Evolutionary conservation across 2,329 filamentous ascomycete species (phyloP).

Genomic region (Boeremia exigua): DNA sequence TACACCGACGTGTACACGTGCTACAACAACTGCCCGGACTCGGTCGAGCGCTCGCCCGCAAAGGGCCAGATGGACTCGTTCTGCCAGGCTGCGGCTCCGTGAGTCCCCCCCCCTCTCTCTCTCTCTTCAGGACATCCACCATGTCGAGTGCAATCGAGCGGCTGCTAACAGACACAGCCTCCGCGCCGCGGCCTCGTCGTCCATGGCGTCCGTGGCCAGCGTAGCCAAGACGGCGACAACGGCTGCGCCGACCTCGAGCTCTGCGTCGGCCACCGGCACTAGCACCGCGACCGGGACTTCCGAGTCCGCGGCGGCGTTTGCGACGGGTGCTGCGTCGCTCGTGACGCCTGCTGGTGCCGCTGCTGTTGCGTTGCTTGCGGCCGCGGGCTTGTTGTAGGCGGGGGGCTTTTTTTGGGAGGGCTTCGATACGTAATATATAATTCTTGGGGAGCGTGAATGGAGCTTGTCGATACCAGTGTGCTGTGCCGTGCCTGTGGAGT

Average conservation of each 20-base stretch:
- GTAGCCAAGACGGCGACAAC: constrained; percentile 28
- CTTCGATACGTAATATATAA: constrained; percentile 10
- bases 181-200: constrained; percentile 27
- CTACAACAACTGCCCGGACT: constrained; percentile 68
- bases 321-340: constrained; percentile 24
- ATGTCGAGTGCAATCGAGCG: too few species aligned
- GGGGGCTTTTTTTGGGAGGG: background rate
- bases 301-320: constrained; percentile 21
- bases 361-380: constrained; percentile 31
- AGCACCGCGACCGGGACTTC: constrained; percentile 8
- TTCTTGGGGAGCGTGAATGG: background rate
- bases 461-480: too few species aligned
- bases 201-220: constrained; percentile 23
- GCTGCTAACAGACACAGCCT: constrained; percentile 10
- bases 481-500: too few species aligned
- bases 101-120: constrained; percentile 25
- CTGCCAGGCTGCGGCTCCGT: constrained; percentile 53
- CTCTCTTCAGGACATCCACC: background rate
- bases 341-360: constrained; percentile 30
- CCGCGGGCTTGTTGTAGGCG: constrained; percentile 25
- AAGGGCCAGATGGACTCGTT: constrained; percentile 45
- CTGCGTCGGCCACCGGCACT: constrained; percentile 11
- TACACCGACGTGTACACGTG: constrained; percentile 63
- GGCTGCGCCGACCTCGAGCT: constrained; percentile 9
- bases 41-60: constrained; percentile 44